Conservation (phyloP, 2,329 filamentous ascomycete genomes). For the Xylaria sp. region DNA sequence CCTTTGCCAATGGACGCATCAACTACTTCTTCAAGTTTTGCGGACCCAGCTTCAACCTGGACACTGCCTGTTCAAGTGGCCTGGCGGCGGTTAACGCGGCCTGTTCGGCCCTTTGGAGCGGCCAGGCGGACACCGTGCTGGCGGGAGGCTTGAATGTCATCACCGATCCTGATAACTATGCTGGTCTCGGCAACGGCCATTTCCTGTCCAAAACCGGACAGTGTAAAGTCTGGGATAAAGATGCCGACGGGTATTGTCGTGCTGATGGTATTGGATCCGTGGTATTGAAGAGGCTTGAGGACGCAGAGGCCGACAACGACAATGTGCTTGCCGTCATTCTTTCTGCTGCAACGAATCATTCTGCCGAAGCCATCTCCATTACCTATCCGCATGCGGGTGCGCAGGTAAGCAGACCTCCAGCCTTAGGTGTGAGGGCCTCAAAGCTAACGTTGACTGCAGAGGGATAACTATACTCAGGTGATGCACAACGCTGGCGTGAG, state of each 20-base stretch:
- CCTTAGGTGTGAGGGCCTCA: no score
- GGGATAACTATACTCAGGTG: slow-evolving; percentile 60
- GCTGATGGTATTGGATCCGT: slow-evolving; percentile 30
- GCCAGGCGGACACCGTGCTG: slow-evolving; percentile 66
- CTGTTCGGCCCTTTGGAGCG: slow-evolving; percentile 63
- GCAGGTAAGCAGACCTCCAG: not conserved
- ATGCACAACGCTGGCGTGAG: slow-evolving; percentile 61
- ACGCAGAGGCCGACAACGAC: slow-evolving; percentile 49
- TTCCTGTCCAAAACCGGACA: slow-evolving; percentile 55
- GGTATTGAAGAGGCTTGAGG: slow-evolving; percentile 30
- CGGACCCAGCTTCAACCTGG: slow-evolving; percentile 35
- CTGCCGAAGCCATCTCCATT: slow-evolving; percentile 69
- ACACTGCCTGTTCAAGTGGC: slow-evolving; percentile 38
- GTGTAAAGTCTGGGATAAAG: slow-evolving; percentile 50
- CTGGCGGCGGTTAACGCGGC: slow-evolving; percentile 30
- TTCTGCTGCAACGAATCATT: slow-evolving; percentile 70
- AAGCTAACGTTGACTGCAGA: slow-evolving; percentile 43
- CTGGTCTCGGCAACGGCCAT: slow-evolving; percentile 62
- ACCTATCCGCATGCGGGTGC: slow-evolving; percentile 69
- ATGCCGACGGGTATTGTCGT: slow-evolving; percentile 51
- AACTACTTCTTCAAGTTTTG: slow-evolving; percentile 42
- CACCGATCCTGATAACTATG: slow-evolving; percentile 66
- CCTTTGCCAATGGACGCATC: slow-evolving; percentile 42
- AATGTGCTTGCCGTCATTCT: slow-evolving; percentile 42
- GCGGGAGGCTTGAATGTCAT: slow-evolving; percentile 66